Base-by-base conservation (phyloP, 106 monocot species). In the Apostasia shenzhenica region DNA sequence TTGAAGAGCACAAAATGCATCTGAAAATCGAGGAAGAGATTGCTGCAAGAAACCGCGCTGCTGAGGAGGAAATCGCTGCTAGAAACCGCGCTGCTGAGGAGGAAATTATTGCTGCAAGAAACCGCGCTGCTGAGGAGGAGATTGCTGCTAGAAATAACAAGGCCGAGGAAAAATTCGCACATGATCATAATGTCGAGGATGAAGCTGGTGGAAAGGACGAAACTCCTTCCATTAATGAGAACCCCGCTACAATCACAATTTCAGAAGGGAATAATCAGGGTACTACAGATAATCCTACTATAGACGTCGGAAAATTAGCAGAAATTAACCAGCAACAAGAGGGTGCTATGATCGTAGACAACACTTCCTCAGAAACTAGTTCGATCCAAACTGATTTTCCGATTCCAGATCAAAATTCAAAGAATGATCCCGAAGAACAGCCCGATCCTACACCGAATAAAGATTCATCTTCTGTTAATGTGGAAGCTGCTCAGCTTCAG, bases 11-110 rank as follows among this genome's bases (percentile, higher is more conserved):
- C 45, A 88, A 62, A 63, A 61, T 69, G 59, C 72, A 74, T 7
- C 6, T 93, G 12, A 76, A 66, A 52, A 68, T 75, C 45, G 80
- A 88, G 69, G 87, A 82, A 54, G 92, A 88, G 77, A 81, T 83
- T 63, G 83, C 83, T 49, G 85, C 80, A 11, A 76, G 67, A 45
- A 72, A 78, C 8, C 72, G 69, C 45, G 78, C 84, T 11, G 66
- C 71, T 56, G 83, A 70, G 48, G 83, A 88, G 49, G 84, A 81
- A 64, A 38, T 58, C 3, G 67, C 70, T 11, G 67, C 69, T 7
- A 66, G 57, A n/a, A 74, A 75, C 45, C 70, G 47, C 14, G 75
- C 60, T 52, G 1, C 48, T 5, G 86, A 77, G 63, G 80, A 75
- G 68, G 80, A 82, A 70, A 62, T 10, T 8, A 62, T 10, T 8